Conservation (phyloP, 2,329 filamentous ascomycete genomes). For the Botrytis hyacinthi region DNA sequence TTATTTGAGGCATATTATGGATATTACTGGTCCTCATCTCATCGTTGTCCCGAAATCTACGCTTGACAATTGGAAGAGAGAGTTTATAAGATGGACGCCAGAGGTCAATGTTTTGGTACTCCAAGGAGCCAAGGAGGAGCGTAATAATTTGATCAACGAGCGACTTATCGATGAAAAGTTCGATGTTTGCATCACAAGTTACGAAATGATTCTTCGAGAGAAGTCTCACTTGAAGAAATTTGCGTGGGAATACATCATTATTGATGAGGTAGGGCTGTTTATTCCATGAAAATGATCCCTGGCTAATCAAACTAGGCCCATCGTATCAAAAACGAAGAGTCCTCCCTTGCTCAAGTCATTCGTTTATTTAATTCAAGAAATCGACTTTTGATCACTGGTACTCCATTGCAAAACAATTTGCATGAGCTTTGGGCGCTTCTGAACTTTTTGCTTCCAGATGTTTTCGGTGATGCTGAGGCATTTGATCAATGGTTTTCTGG, state of each 20-base stretch:
- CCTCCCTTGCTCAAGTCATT: slow-evolving; percentile 93
- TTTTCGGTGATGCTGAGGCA: slow-evolving; percentile 93
- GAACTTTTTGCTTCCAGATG: slow-evolving; percentile 96
- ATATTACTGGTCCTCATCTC: slow-evolving; percentile 86
- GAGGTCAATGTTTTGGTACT: slow-evolving; percentile 92
- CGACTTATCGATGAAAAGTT: slow-evolving; percentile 93
- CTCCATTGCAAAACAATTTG: slow-evolving; percentile 94
- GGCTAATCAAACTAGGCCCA: slow-evolving; percentile 55
- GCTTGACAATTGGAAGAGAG: slow-evolving; percentile 96
- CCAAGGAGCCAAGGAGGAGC: slow-evolving; percentile 93
- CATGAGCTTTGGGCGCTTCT: slow-evolving; percentile 97
- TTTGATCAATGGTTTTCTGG: slow-evolving; percentile 98
- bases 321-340: slow-evolving; percentile 99
- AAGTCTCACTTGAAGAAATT: slow-evolving; percentile 96
- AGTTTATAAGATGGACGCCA: slow-evolving; percentile 91
- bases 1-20: slow-evolving; percentile 87
- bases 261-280: slow-evolving; percentile 66
- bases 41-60: slow-evolving; percentile 95
- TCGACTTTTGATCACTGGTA: slow-evolving; percentile 91
- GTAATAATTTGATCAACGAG: slow-evolving; percentile 82
- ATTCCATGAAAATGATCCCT: background rate
- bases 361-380: slow-evolving; percentile 95
- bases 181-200: slow-evolving; percentile 96
- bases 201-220: slow-evolving; percentile 97
- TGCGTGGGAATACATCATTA: slow-evolving; percentile 99